Base-by-base conservation (phyloP, 2,329 filamentous ascomycete genomes). In the Colletotrichum sojae region DNA sequence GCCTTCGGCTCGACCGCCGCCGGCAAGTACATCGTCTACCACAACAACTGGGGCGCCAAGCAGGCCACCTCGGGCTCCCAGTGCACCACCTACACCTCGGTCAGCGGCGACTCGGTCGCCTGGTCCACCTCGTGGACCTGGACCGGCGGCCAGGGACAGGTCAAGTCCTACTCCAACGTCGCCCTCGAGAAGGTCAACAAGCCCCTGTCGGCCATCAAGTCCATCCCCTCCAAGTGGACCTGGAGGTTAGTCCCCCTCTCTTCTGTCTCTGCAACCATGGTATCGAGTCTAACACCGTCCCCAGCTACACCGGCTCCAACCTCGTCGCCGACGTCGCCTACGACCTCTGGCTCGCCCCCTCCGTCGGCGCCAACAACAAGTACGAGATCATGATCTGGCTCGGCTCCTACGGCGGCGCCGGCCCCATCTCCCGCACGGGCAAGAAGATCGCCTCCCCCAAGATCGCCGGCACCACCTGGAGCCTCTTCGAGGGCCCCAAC, bases 241-340 rank as follows among this genome's bases (percentile, higher is more conserved):
- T 82, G 78, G 75, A 74, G 67, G 73, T 80, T 2, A 36, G 27
- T 46, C 27, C 0, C 9, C 12, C 3, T 36, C 31, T 3, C 5
- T 2, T 3, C 15, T 4, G 3, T 31, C 3, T 10, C 9, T 16
- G 6, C 10, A 2, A 6, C 2, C 1, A 0, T 6, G 0, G 6
- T 5, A 15, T 40, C 4, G 40, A 62, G 16, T 69, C 61, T 12
- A 9, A 1, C 1, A 5, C 20, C 0, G 0, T 1, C 27, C 5
- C 27, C 5, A 73, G 71, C 60, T 88, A 89, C 77, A 81, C 80
- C 5, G 85, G 85, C 71, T 78, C 78, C 54, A 74, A 76, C 66
- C 73, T 89, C 56, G 79, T 88, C 48, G 85, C 86, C 52, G 82
- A 90, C 73, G 88, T 90, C 13, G 81, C 87, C 22, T 90, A 89